Conservation (phyloP, 2,329 filamentous ascomycete genomes). For the Botrytis medusae region DNA sequence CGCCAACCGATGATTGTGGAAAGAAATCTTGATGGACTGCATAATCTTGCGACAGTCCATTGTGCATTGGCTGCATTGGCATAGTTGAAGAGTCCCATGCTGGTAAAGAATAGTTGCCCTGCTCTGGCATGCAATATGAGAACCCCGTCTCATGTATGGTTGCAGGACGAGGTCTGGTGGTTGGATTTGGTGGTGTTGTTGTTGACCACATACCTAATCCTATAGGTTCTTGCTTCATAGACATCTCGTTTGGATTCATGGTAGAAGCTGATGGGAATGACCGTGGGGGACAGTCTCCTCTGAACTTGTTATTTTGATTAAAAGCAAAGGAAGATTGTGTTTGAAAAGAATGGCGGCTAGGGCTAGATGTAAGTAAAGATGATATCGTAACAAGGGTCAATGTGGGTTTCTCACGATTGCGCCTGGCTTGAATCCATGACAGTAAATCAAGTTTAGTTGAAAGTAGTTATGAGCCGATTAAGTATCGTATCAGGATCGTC, state of each 20-base stretch:
- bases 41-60: slow-evolving; percentile 53
- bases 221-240: slow-evolving; percentile 50
- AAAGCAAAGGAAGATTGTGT: slow-evolving; percentile 50
- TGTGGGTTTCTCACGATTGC: slow-evolving; percentile 50
- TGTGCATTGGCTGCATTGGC: slow-evolving; percentile 45
- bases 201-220: slow-evolving; percentile 55
- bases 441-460: slow-evolving; percentile 36
- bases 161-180: slow-evolving; percentile 52
- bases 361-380: slow-evolving; percentile 43
- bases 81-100: slow-evolving; percentile 59
- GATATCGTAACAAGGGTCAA: slow-evolving; percentile 28
- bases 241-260: slow-evolving; percentile 54
- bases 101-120: slow-evolving; percentile 50
- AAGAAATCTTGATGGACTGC: slow-evolving; percentile 60
- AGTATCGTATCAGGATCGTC: slow-evolving; percentile 38
- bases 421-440: slow-evolving; percentile 54
- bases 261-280: slow-evolving; percentile 44
- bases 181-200: slow-evolving; percentile 47
- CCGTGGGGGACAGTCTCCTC: slow-evolving; percentile 47
- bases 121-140: slow-evolving; percentile 57
- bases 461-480: slow-evolving; percentile 29
- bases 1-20: slow-evolving; percentile 50
- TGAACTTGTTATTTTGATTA: slow-evolving; percentile 50
- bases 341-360: slow-evolving; percentile 50
- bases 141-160: slow-evolving; percentile 61